These are phyloP conservation scores for Argentina anserina DNA, from an alignment of 306 rosid genomes.

Conservation along the genomic window DNA sequence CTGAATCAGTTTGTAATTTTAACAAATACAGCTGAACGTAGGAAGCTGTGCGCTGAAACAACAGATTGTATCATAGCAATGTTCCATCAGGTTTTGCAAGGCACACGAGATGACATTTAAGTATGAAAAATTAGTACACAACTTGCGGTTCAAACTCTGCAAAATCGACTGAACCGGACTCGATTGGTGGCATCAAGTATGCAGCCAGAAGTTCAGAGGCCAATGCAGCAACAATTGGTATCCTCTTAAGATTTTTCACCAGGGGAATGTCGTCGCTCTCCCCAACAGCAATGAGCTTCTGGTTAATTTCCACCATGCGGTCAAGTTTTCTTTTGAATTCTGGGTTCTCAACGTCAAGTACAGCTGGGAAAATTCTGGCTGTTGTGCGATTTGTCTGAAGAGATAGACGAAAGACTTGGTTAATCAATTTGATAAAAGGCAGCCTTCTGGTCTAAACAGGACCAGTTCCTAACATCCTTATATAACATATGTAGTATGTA, in stretches of 20 bases:
- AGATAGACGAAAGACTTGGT: slow-evolving; percentile 12
- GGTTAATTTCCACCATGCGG: slow-evolving; percentile 77
- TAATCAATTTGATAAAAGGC: neutral
- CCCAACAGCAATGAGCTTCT: slow-evolving; percentile 71
- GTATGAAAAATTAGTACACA: slow-evolving; percentile 64
- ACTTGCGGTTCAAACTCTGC: slow-evolving; percentile 85
- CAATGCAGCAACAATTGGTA: slow-evolving; percentile 75
- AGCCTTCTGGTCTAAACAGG: neutral
- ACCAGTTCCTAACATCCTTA: neutral
- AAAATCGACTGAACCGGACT: slow-evolving; percentile 92
- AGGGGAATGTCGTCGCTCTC: slow-evolving; percentile 55
- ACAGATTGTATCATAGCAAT: neutral
- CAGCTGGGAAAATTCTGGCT: slow-evolving; percentile 93
- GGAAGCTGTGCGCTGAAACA: neutral
- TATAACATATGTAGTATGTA: neutral
- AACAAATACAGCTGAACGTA: neutral
- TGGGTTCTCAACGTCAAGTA: slow-evolving; percentile 91
- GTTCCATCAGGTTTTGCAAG: neutral
- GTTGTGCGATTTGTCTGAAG: slow-evolving; percentile 95
- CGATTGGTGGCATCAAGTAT: slow-evolving; percentile 89
- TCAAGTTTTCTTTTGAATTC: slow-evolving; percentile 93
- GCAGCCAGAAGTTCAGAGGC: slow-evolving; percentile 84
- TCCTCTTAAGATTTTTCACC: slow-evolving; percentile 92
- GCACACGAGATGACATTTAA: slow-evolving; percentile 20
- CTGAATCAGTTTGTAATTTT: no score